Evolutionary conservation across 116 monocot genomes (phyloP).

Genomic region (Cymodocea nodosa): DNA sequence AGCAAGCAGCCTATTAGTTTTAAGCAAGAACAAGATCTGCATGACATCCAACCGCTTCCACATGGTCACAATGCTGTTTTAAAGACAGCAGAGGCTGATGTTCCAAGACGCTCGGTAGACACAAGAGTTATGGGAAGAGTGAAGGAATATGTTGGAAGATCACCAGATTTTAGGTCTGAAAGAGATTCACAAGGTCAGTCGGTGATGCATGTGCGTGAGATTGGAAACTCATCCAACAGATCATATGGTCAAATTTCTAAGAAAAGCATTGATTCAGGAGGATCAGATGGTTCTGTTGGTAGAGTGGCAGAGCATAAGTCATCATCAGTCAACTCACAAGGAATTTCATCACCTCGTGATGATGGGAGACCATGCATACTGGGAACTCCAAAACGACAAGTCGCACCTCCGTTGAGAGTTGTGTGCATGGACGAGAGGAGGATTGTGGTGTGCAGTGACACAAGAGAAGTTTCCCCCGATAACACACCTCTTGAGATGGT

Average conservation of each 20-base stretch:
- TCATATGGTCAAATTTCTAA: background rate
- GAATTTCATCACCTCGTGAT: slow-evolving; percentile 3
- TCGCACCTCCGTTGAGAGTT: slow-evolving; percentile 8
- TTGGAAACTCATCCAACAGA: background rate
- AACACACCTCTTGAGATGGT: background rate
- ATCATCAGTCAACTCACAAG: background rate
- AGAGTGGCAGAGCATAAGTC: background rate
- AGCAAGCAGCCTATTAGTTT: slow-evolving; percentile 38
- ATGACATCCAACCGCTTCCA: slow-evolving; percentile 29
- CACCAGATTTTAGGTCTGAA: background rate
- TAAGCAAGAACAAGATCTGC: slow-evolving; percentile 41
- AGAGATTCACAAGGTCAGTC: background rate
- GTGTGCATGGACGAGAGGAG: slow-evolving; percentile 25
- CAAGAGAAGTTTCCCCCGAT: background rate
- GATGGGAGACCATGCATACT: background rate
- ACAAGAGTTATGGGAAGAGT: background rate
- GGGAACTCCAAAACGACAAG: background rate
- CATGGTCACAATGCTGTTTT: slow-evolving; percentile 4
- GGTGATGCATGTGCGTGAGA: background rate
- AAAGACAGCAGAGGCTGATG: slow-evolving; percentile 2
- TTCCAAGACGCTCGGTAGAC: background rate
- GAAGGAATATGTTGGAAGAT: slow-evolving; percentile 4
- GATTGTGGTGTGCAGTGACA: slow-evolving; percentile 14
- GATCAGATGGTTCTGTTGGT: background rate
- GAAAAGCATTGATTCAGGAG: background rate